Evolutionary conservation across 495 filamentous ascomycete species (phyloP), one percentile per base, ranked within the genome.

Genomic region (Delitschia confertaspora): DNA sequence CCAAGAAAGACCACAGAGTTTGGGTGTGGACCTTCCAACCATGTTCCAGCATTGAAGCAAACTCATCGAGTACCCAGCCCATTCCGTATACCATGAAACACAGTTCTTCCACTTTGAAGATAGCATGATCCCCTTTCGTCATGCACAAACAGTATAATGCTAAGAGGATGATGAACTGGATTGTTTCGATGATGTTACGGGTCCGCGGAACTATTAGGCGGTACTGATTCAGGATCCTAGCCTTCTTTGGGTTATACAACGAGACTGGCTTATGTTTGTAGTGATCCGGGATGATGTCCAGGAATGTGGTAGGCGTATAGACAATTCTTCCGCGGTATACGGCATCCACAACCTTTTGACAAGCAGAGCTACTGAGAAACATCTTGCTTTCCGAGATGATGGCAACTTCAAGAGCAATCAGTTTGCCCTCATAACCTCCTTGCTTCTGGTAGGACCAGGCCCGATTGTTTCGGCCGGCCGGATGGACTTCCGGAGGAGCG

Each of bases 1-100:
- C 81, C 10, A 86, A 70, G 58, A 86, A 86, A 0, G 81, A 81
- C 81, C 81, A 86, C 14, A 86, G 68, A 50, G 85, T 83, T 53
- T 86, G 78, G 4, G 80, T 82, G 55, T 84, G 83, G 5, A 85
- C 82, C 33, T 73, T 69, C 80, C 80, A 83, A 17, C 78, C 81
- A 50, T 85, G 81, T 47, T 80, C 80, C 11, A 83, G 49, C 3
- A 86, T 75, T 8, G 79, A 79, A 8, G 80, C 81, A 57, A 80
- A 75, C 51, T 83, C 78, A 49, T 86, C 81, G 23, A 85, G 59
- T 6, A 75, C 71, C 81, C 82, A 84, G n/a, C 81, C 81, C 16
- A 73, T 61, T 13, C 75, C 74, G 45, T 82, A 85, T 2, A 83
- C 56, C 18, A 69, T 67, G 53, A 85, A 86, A 27, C 70, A 59